Evolutionary conservation across 169 alveolate species (phyloP), one percentile per base, ranked within the genome.

Genomic region (Eimeria maxima): DNA sequence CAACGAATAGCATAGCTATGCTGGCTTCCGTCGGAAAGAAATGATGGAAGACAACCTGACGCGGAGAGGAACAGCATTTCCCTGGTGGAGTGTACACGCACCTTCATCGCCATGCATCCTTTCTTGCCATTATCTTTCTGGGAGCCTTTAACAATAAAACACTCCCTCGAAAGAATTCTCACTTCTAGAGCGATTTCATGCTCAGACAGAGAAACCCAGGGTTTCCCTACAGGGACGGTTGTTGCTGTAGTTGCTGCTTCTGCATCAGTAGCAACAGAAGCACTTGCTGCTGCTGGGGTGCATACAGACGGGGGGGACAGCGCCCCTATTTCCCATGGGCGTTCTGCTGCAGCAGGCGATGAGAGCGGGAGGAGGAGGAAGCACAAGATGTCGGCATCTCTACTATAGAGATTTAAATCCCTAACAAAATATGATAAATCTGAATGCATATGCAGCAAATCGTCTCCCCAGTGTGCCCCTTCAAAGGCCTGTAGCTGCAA

Each of bases 101-200:
- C 87, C 87, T 76, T 76, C 87, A 76, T 76, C 29, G 87, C 87
- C 18, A 76, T 57, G 10, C 33, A 33, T 11, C 87, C 87, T 29
- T 11, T 33, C 14, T 44, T 38, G 11, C 29, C n/a, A 11, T 14
- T 44, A 24, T 76, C 87, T 44, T 44, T 33, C 29, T 11, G 33
- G 16, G 63, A 42, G n/a, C 87, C 42, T 14, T 42, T 44, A 16
- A 33, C 87, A 8, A 76, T 60, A 38, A 76, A 76, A 38, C 87
- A 76, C 27, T 76, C 87, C 14, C 87, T 38, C 29, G 42, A 7
- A 20, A 76, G 87, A 76, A 76, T 45, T 16, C 57, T 8, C 29
- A 76, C 38, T 20, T 76, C 87, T 29, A 47, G 1, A 13, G 63
- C 87, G 38, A 14, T 38, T 42, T 33, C 60, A 6, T 42, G 38